Conservation (phyloP, 2,329 filamentous ascomycete genomes). For the Alternaria conjuncta region DNA sequence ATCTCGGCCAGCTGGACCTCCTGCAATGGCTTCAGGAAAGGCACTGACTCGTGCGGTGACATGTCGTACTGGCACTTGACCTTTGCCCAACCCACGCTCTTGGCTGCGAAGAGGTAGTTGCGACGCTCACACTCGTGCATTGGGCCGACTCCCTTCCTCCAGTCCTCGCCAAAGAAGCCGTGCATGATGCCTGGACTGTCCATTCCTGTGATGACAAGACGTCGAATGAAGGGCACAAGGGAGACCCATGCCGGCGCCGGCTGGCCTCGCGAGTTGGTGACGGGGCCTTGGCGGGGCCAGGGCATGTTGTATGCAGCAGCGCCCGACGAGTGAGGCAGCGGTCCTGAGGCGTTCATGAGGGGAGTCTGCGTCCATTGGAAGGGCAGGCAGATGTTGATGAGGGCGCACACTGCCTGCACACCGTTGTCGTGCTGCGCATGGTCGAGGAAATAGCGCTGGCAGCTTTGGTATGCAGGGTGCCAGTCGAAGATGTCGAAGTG, state of each 20-base stretch:
- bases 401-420: slow-evolving; percentile 86
- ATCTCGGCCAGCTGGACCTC: slow-evolving; percentile 80
- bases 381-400: slow-evolving; percentile 89
- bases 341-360: slow-evolving; percentile 48
- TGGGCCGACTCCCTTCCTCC: slow-evolving; percentile 77
- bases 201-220: slow-evolving; percentile 89
- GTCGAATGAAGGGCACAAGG: slow-evolving; percentile 86
- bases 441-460: slow-evolving; percentile 89
- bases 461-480: slow-evolving; percentile 90
- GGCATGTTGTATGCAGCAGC: slow-evolving; percentile 45
- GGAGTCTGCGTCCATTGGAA: slow-evolving; percentile 72
- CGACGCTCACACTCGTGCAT: slow-evolving; percentile 88
- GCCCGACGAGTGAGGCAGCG: slow-evolving; percentile 39
- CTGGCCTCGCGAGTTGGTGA: slow-evolving; percentile 47
- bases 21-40: slow-evolving; percentile 85
- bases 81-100: slow-evolving; percentile 86
- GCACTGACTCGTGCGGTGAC: slow-evolving; percentile 79
- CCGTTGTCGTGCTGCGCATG: slow-evolving; percentile 82
- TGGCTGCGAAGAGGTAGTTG: slow-evolving; percentile 95
- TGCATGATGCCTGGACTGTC: slow-evolving; percentile 86
- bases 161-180: slow-evolving; percentile 96
- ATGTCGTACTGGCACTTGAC: slow-evolving; percentile 94
- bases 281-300: slow-evolving; percentile 53
- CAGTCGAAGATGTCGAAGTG: slow-evolving; percentile 86
- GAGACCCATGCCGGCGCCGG: slow-evolving; percentile 62